Conservation (phyloP, 805 yeast genomes). For the Blastobotrys terrestris region DNA sequence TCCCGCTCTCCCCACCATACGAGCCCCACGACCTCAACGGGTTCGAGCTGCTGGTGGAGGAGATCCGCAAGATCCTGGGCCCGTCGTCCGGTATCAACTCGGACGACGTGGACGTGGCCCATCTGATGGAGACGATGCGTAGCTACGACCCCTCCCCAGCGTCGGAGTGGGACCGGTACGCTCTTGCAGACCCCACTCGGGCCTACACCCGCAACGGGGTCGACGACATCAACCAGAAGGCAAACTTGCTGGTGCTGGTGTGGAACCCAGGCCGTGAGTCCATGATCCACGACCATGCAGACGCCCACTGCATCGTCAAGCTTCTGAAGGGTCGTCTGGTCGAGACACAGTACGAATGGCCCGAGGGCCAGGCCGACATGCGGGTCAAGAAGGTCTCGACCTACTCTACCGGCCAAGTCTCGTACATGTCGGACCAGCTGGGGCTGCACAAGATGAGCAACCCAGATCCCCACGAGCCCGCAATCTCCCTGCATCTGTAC, state of each 20-base stretch:
- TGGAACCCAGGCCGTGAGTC: slow-evolving; percentile 66
- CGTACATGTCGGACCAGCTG: slow-evolving; percentile 58
- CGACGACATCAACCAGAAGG: slow-evolving; percentile 62
- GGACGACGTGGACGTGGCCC: slow-evolving; percentile 47
- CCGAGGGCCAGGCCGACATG: slow-evolving; percentile 27
- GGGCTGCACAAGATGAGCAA: slow-evolving; percentile 64
- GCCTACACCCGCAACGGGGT: slow-evolving; percentile 66
- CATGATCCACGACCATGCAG: slow-evolving; percentile 68
- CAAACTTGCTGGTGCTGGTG: slow-evolving; percentile 58
- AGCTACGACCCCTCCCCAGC: slow-evolving; percentile 40
- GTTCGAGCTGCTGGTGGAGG: slow-evolving; percentile 31
- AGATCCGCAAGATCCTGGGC: slow-evolving; percentile 31
- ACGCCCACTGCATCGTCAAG: slow-evolving; percentile 73
- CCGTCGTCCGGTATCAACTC: slow-evolving; percentile 32
- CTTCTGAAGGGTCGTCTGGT: slow-evolving; percentile 51
- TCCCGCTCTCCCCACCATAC: neutral
- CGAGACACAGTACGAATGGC: slow-evolving; percentile 53
- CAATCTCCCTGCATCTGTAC: slow-evolving; percentile 64
- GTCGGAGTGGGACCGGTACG: slow-evolving; percentile 54
- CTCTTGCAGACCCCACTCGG: slow-evolving; percentile 44
- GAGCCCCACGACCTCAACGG: slow-evolving; percentile 2
- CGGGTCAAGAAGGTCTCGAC: slow-evolving; percentile 26
- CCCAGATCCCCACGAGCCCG: slow-evolving; percentile 35
- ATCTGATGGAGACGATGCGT: slow-evolving; percentile 42
- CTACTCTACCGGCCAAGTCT: slow-evolving; percentile 38